phyloP scores from a whole-genome alignment of 2,329 filamentous ascomycete genomes.

The Colletotrichum sp. region DNA sequence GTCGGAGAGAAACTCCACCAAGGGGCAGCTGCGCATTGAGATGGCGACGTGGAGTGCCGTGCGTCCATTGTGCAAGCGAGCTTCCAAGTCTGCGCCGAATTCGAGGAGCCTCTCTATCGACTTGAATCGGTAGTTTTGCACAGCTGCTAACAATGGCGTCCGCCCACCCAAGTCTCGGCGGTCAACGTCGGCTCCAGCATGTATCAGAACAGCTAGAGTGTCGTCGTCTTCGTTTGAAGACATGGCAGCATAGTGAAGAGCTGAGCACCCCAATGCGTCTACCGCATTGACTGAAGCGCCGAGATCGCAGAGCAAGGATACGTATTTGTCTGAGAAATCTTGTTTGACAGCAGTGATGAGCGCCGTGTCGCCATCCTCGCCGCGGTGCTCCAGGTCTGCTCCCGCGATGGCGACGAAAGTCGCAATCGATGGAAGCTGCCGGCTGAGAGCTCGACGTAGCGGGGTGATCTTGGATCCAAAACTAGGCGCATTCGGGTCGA shows the following conservation, averaged over 20 bases:
- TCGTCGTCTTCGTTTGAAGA: slow-evolving; percentile 23
- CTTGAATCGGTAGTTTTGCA: slow-evolving; percentile 15
- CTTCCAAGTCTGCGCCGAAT: slow-evolving; percentile 27
- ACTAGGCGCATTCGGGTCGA: slow-evolving; percentile 24
- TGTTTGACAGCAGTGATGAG: slow-evolving; percentile 24
- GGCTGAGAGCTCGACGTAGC: slow-evolving; percentile 25
- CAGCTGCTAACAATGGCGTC: slow-evolving; percentile 26
- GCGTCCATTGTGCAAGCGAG: slow-evolving; percentile 20
- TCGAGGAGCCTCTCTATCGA: slow-evolving; percentile 21
- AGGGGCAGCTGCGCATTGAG: slow-evolving; percentile 14
- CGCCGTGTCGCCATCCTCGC: slow-evolving; percentile 22
- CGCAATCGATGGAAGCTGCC: slow-evolving; percentile 22
- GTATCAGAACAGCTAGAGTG: slow-evolving; percentile 23
- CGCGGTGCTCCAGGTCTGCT: slow-evolving; percentile 23
- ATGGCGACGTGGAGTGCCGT: slow-evolving; percentile 27
- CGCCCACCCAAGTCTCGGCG: slow-evolving; percentile 20
- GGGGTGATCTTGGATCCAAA: slow-evolving; percentile 20
- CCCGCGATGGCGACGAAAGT: slow-evolving; percentile 25
- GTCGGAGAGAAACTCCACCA: slow-evolving; percentile 27
- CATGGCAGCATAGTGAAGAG: slow-evolving; percentile 27
- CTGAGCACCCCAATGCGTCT: slow-evolving; percentile 24
- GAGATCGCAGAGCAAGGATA: slow-evolving; percentile 26
- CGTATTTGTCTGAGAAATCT: slow-evolving; percentile 25
- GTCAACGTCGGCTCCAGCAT: slow-evolving; percentile 24
- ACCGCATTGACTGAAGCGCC: slow-evolving; percentile 24